Evolutionary conservation across 2,329 filamentous ascomycete species (phyloP).

Genomic region (Blastomyces percursus): DNA sequence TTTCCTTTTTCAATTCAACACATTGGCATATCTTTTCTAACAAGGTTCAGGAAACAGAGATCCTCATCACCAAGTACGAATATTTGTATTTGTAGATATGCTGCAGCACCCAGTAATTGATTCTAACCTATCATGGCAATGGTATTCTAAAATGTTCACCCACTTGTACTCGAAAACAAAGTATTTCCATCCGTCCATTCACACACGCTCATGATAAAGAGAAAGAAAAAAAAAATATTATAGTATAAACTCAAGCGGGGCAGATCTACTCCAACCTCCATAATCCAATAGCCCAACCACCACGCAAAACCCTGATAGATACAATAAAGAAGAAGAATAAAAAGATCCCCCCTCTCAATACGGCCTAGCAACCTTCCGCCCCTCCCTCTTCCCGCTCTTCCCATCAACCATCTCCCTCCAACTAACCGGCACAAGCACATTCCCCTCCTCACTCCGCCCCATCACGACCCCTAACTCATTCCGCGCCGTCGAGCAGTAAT

Average conservation of each 20-base stretch:
- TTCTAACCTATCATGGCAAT: not conserved
- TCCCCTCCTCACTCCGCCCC: constrained; percentile 76
- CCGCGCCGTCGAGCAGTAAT: constrained; percentile 83
- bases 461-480: constrained; percentile 92
- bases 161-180: not conserved
- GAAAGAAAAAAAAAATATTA: no score
- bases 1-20: no score
- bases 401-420: constrained; percentile 95
- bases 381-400: constrained; percentile 61
- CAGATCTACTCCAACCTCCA: not conserved
- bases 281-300: not conserved
- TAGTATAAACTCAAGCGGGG: not conserved
- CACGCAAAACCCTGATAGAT: not conserved
- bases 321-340: not conserved
- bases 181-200: not conserved
- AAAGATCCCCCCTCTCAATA: constrained; percentile 44
- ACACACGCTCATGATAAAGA: no score
- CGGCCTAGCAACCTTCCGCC: constrained; percentile 87
- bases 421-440: constrained; percentile 82
- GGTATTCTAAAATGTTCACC: not conserved
- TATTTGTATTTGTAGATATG: not conserved
- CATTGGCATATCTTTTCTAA: no score
- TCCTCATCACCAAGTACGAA: not conserved
- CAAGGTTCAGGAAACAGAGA: no score
- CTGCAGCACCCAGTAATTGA: not conserved